Evolutionary conservation across 1,284 basidiomycete species (phyloP).

Genomic region (Heterobasidion irregulare): DNA sequence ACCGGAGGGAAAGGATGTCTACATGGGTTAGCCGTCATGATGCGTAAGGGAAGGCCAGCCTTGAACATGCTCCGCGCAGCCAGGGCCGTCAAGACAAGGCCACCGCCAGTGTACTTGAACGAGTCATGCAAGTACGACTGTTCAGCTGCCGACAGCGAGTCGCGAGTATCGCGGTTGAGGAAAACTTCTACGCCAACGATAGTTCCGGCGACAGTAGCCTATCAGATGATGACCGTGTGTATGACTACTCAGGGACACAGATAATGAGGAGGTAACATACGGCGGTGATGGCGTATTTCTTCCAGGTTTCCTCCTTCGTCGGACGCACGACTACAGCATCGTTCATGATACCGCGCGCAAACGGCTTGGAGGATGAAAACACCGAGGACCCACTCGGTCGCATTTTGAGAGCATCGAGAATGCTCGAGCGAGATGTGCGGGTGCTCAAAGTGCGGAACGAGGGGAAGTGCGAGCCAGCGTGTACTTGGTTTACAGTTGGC

Average conservation of each 20-base stretch:
- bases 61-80: constrained; percentile 75
- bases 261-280: constrained; percentile 21
- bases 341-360: constrained; percentile 29
- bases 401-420: constrained; percentile 19
- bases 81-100: constrained; percentile 68
- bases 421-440: constrained; percentile 19
- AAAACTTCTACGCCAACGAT: constrained; percentile 56
- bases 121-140: constrained; percentile 71
- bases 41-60: constrained; percentile 64
- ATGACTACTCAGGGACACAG: neutral
- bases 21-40: constrained; percentile 88
- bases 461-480: constrained; percentile 6
- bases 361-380: constrained; percentile 14
- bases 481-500: neutral
- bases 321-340: constrained; percentile 30
- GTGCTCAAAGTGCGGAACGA: constrained; percentile 20
- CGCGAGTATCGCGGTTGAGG: constrained; percentile 74
- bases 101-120: constrained; percentile 82
- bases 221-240: constrained; percentile 1
- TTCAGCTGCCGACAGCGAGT: constrained; percentile 52
- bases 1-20: neutral
- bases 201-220: constrained; percentile 65
- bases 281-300: constrained; percentile 39
- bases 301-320: constrained; percentile 36
- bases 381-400: constrained; percentile 14